Evolutionary conservation across 345 rosid genomes (phyloP).

Genomic region (Lepidium africanum): DNA sequence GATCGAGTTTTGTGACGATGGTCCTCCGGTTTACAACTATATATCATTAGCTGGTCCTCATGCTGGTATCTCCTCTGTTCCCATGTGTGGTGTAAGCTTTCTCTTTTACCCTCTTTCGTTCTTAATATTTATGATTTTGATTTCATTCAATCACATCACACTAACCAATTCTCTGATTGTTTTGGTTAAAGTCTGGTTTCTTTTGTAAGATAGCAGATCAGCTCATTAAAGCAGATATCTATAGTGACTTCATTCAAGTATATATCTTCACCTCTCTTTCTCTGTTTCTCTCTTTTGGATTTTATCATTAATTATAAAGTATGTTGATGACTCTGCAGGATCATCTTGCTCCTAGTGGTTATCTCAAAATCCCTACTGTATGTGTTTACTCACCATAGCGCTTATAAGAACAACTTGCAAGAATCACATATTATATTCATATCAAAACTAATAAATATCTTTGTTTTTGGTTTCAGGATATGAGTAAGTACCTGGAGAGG

Average conservation of each 20-base stretch:
- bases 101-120: not conserved
- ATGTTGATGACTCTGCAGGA: constrained; percentile 16
- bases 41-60: constrained; percentile 93
- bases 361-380: constrained; percentile 28
- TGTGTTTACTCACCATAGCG: not conserved
- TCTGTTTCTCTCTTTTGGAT: not conserved
- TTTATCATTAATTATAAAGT: not conserved
- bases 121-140: not conserved
- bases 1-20: constrained; percentile 73
- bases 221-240: constrained; percentile 56
- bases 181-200: constrained; percentile 52
- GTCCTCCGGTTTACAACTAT: constrained; percentile 75
- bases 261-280: not conserved
- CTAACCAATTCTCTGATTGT: not conserved
- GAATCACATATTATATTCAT: not conserved
- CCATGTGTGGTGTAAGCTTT: constrained; percentile 78
- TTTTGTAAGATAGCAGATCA: constrained; percentile 54
- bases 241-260: constrained; percentile 82
- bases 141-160: not conserved
- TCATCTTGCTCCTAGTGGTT: constrained; percentile 28
- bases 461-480: constrained; percentile 16
- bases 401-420: no score
- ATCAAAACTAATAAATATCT: not conserved
- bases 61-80: constrained; percentile 95
- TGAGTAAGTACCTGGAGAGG: constrained; percentile 15